Conservation (phyloP, 345 rosid genomes). For the Gossypium raimondii region DNA sequence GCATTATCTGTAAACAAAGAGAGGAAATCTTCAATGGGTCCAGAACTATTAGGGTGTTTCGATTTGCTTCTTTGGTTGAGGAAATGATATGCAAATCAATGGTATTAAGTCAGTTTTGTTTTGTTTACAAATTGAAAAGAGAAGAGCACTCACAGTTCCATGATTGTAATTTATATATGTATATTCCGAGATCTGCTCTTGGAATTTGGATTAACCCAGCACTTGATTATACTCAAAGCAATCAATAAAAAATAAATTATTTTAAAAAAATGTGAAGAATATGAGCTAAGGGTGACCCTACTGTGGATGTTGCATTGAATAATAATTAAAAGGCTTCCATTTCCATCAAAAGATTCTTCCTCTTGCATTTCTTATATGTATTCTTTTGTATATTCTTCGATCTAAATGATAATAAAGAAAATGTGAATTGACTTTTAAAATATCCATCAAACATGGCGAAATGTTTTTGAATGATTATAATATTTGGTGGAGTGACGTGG, state of each 20-base stretch:
- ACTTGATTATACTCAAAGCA: slow-evolving; percentile 8
- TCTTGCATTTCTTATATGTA: too few species aligned
- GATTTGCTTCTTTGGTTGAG: slow-evolving; percentile 24
- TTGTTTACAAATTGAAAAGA: background rate
- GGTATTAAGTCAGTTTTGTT: background rate
- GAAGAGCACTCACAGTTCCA: background rate
- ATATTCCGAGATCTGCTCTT: slow-evolving; percentile 3
- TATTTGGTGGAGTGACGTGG: too few species aligned
- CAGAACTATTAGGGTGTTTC: slow-evolving; percentile 9
- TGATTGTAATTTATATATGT: background rate
- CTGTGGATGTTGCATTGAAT: too few species aligned
- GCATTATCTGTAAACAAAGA: slow-evolving; percentile 23
- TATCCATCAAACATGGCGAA: too few species aligned
- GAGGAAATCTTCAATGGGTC: slow-evolving; percentile 27
- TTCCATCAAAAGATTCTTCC: too few species aligned
- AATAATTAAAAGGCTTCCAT: too few species aligned
- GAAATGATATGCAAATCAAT: slow-evolving; percentile 23
- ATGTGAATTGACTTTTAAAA: too few species aligned
- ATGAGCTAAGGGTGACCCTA: too few species aligned
- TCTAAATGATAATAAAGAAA: too few species aligned
- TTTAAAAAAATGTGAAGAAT: too few species aligned
- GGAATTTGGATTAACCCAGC: background rate
- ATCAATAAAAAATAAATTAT: background rate
- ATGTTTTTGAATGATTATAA: too few species aligned
- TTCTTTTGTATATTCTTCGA: too few species aligned